These are phyloP conservation scores for Triticum dicoccoides DNA, from an alignment of 176 grass and related monocot genomes.

Conservation along the genomic window DNA sequence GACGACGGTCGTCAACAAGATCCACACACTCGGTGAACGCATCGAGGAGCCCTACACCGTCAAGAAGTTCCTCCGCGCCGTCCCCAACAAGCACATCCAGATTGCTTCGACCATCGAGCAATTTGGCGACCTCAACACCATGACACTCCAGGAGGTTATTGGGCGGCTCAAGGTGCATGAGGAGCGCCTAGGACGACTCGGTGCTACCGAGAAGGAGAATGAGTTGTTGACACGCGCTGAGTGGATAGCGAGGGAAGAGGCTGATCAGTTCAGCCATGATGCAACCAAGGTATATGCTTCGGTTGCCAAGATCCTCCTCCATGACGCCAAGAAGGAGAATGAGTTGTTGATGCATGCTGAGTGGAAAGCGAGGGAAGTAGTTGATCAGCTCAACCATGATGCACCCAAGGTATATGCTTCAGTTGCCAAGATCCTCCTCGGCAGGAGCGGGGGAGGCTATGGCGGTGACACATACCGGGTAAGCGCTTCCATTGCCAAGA, in stretches of 20 bases:
- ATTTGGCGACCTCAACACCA: not conserved
- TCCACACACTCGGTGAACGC: not conserved
- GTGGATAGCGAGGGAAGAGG: not conserved
- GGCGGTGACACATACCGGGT: not conserved
- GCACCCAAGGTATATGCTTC: not conserved
- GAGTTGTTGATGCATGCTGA: too few species aligned
- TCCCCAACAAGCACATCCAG: not conserved
- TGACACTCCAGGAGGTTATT: not conserved
- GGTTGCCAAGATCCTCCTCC: too few species aligned
- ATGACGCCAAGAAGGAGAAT: too few species aligned
- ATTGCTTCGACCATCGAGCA: not conserved
- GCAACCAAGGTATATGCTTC: too few species aligned
- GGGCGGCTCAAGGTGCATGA: not conserved
- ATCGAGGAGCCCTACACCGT: not conserved
- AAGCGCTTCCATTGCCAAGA: not conserved
- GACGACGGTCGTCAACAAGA: not conserved
- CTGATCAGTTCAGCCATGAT: not conserved
- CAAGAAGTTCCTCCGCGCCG: not conserved
- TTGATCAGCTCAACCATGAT: not conserved
- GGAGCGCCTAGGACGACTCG: not conserved
- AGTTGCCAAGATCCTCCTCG: not conserved
- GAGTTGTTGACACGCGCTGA: not conserved
- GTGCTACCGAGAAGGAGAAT: not conserved
- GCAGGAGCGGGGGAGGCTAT: not conserved
- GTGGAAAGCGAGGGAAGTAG: too few species aligned